These are phyloP conservation scores for Pythium dissimile DNA, from an alignment of 352 stramenopile genomes.

Conservation along the genomic window DNA sequence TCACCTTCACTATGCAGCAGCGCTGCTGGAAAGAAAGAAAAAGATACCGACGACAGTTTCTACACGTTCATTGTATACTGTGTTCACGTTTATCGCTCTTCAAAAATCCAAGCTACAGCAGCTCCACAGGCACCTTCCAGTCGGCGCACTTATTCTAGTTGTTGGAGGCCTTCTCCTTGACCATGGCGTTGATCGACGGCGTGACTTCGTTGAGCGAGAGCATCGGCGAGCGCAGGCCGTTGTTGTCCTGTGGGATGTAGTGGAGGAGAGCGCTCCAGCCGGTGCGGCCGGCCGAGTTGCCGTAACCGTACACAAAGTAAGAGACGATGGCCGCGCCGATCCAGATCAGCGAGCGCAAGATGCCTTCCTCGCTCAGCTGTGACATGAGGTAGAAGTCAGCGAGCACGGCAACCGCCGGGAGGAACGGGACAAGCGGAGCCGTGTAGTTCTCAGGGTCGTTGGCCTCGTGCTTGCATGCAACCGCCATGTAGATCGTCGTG, in stretches of 20 bases:
- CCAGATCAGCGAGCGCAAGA: conserved; percentile 45
- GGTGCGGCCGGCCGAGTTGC: conserved; percentile 50
- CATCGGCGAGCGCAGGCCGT: conserved; percentile 34
- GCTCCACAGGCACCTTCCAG: neutral
- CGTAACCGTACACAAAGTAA: conserved; percentile 77
- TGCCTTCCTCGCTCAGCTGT: conserved; percentile 48
- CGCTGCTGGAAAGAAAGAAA: too few species aligned
- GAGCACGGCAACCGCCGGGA: conserved; percentile 48
- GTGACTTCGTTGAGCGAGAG: conserved; percentile 46
- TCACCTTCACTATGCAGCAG: too few species aligned
- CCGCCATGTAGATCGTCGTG: conserved; percentile 27
- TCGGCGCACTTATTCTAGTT: neutral
- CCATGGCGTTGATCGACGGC: conserved; percentile 27
- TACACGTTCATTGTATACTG: too few species aligned
- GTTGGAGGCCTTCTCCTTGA: conserved; percentile 27
- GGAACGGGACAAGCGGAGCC: conserved; percentile 60
- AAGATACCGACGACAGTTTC: too few species aligned
- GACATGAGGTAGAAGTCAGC: conserved; percentile 69
- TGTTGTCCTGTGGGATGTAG: conserved; percentile 34
- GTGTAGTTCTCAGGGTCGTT: conserved; percentile 45
- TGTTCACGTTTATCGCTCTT: too few species aligned
- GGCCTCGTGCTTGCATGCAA: conserved; percentile 57
- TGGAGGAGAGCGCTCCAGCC: conserved; percentile 54
- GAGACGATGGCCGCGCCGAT: conserved; percentile 51
- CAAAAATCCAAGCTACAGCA: too few species aligned